These are phyloP conservation scores for Brettanomyces anomalus DNA, from an alignment of 805 yeast genomes.

Conservation along the genomic window DNA sequence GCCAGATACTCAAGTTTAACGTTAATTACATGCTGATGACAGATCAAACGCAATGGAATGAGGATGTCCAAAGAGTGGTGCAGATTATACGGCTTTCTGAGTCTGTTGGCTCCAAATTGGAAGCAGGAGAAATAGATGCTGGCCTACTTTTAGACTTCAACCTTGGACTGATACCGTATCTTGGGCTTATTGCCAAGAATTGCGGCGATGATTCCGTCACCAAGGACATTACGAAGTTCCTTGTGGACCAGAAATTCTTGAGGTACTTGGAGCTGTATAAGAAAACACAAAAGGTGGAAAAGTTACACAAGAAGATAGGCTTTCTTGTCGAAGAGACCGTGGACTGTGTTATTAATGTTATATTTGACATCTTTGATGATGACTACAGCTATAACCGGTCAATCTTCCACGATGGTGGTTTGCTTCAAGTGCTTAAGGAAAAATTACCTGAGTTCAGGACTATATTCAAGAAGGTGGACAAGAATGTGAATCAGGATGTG, in stretches of 20 bases:
- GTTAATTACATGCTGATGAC: neutral
- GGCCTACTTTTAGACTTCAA: constrained; percentile 13
- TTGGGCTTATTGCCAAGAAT: constrained; percentile 19
- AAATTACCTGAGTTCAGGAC: constrained; percentile 41
- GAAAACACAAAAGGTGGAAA: constrained; percentile 6
- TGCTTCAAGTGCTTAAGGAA: constrained; percentile 32
- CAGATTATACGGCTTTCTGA: constrained; percentile 1
- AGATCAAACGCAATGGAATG: constrained; percentile 1
- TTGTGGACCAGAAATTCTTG: constrained; percentile 18
- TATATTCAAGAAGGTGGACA: constrained; percentile 56
- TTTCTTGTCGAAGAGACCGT: constrained; percentile 23
- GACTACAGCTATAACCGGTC: constrained; percentile 58
- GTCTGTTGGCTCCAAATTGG: constrained; percentile 1
- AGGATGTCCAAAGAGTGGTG: neutral
- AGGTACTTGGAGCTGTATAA: constrained; percentile 8
- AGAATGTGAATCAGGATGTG: constrained; percentile 45
- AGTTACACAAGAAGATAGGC: constrained; percentile 18
- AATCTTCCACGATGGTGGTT: constrained; percentile 50
- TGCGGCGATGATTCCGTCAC: constrained; percentile 11
- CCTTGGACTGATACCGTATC: constrained; percentile 15
- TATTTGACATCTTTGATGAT: constrained; percentile 80
- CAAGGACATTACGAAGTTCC: constrained; percentile 14
- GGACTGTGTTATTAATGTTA: constrained; percentile 51
- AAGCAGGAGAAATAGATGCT: constrained; percentile 4
- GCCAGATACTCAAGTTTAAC: neutral